Evolutionary conservation across 176 grass and related monocot species (phyloP).

Genomic region (Puya raimondii): DNA sequence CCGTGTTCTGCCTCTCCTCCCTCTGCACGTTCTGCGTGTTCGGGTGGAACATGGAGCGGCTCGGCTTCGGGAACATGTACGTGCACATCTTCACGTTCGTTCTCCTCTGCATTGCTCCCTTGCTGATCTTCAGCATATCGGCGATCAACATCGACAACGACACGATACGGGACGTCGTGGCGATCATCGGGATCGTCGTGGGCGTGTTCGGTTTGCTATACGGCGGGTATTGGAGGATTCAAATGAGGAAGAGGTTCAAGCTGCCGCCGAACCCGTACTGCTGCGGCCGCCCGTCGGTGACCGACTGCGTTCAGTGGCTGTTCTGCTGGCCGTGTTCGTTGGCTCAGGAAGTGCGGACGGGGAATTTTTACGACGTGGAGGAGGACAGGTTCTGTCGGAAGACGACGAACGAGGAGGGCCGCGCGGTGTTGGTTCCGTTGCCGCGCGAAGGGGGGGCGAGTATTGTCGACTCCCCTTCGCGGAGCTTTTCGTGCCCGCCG

Average conservation of each 20-base stretch:
- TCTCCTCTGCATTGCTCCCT: constrained; percentile 50
- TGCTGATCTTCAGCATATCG: constrained; percentile 65
- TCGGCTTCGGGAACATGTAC: constrained; percentile 99
- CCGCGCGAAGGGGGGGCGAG: constrained; percentile 43
- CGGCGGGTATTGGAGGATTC: constrained; percentile 76
- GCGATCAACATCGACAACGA: constrained; percentile 65
- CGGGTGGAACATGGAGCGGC: constrained; percentile 95
- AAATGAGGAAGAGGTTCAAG: constrained; percentile 91
- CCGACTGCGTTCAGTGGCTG: constrained; percentile 69
- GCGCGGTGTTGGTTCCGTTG: constrained; percentile 50
- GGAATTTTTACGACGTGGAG: constrained; percentile 83
- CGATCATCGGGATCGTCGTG: constrained; percentile 37
- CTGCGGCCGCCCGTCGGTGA: constrained; percentile 23
- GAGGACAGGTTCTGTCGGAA: constrained; percentile 40
- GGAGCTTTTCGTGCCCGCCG: constrained; percentile 73
- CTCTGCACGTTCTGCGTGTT: constrained; percentile 79
- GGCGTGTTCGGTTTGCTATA: constrained; percentile 67
- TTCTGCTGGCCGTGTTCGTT: constrained; percentile 85
- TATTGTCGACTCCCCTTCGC: neutral
- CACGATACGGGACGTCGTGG: constrained; percentile 36
- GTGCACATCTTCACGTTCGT: constrained; percentile 81
- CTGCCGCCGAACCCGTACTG: constrained; percentile 30
- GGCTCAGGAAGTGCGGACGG: constrained; percentile 87
- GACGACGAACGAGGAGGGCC: constrained; percentile 34
- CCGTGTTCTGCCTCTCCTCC: constrained; percentile 54